Base-by-base conservation (phyloP, 1,284 basidiomycete species). In the Microbotryomycetes sp. region DNA sequence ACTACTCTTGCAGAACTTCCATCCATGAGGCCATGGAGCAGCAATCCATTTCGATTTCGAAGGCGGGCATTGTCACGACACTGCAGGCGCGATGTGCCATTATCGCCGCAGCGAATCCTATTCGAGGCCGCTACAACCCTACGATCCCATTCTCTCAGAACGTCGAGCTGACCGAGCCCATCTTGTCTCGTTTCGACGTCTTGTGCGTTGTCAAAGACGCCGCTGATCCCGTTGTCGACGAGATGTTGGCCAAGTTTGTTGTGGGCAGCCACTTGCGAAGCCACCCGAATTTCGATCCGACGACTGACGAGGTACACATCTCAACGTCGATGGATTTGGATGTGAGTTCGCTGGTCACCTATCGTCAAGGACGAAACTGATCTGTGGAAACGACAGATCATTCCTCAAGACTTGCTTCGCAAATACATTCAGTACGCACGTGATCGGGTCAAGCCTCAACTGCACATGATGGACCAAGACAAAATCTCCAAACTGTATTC, bases 21-120 rank as follows among this genome's bases (percentile, higher is more conserved):
- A 98, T 98, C 72, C 96, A 98, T 79, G 94, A 99, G 76, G 96
- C 96, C 2, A 99, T 99, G 94, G 94, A 99, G 76, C 94, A 99
- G 77, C 94, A 99, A 75, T 88, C 89, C n/a, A 99, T 99, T 71
- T 97, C 94, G 1, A 97, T 99, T 69, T 93, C 92, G 46, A 99
- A 99, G 75, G 96, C 94, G 3, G 96, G 94, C 61, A 99, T 99
- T 70, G 88, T 98, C 56, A 97, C 96, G 11, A 89, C 89, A 13
- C 81, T 99, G 24, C 93, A 97, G 77, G 96, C 94, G 21, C 86
- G 94, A 35, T 98, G 94, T 75, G 92, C 94, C 5, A 92, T 99
- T 75, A 83, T 98, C 61, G 94, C 96, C 16, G 96, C 96, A 0
- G 94, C 96, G 57, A 99, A 99, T 79, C 94, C 94, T 18, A 88